Percentiles rank a stretch among this genome's conserved stretches.
These are phyloP conservation scores for Trametes gibbosa DNA, from an alignment of 768 basidiomycete genomes.

Conservation along the genomic window DNA sequence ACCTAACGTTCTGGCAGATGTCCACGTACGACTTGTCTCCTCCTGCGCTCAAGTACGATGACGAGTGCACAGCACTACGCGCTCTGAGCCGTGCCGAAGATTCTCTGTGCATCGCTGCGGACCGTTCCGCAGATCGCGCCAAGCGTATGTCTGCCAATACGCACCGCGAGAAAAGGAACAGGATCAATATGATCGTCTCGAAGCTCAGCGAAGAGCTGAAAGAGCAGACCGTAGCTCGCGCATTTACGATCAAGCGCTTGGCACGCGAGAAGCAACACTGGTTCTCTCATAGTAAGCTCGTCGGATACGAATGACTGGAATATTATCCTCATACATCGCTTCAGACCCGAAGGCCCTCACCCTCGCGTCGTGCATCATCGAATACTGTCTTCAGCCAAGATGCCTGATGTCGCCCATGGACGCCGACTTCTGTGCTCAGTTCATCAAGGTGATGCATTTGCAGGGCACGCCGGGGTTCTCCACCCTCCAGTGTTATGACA, in stretches of 20 bases:
- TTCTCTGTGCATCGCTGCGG: slow-evolving; percentile 56
- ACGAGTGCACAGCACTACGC: slow-evolving; percentile 63
- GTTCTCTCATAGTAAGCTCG: slow-evolving; percentile 62
- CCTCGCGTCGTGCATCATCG: slow-evolving; percentile 66
- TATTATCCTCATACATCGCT: background rate
- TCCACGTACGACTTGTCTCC: slow-evolving; percentile 86
- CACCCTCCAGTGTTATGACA: slow-evolving; percentile 82
- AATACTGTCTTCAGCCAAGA: slow-evolving; percentile 91
- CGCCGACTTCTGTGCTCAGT: slow-evolving; percentile 89
- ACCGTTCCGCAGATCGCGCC: slow-evolving; percentile 65
- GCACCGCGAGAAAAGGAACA: slow-evolving; percentile 62
- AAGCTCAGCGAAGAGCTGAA: slow-evolving; percentile 68
- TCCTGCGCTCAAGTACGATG: slow-evolving; percentile 74
- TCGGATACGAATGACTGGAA: slow-evolving; percentile 1
- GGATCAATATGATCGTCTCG: slow-evolving; percentile 59
- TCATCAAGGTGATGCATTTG: slow-evolving; percentile 84
- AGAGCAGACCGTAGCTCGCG: slow-evolving; percentile 68
- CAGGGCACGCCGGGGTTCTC: slow-evolving; percentile 90
- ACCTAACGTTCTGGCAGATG: slow-evolving; percentile 95
- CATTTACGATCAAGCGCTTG: slow-evolving; percentile 74
- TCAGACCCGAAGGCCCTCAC: slow-evolving; percentile 45
- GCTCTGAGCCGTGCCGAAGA: slow-evolving; percentile 69
- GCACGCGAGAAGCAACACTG: slow-evolving; percentile 77
- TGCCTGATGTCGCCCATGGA: slow-evolving; percentile 95
- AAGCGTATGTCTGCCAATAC: slow-evolving; percentile 54